Evolutionary conservation across 768 basidiomycete genomes (phyloP), one percentile per base, ranked within the genome.

Genomic region (Sarcomyxa edulis): DNA sequence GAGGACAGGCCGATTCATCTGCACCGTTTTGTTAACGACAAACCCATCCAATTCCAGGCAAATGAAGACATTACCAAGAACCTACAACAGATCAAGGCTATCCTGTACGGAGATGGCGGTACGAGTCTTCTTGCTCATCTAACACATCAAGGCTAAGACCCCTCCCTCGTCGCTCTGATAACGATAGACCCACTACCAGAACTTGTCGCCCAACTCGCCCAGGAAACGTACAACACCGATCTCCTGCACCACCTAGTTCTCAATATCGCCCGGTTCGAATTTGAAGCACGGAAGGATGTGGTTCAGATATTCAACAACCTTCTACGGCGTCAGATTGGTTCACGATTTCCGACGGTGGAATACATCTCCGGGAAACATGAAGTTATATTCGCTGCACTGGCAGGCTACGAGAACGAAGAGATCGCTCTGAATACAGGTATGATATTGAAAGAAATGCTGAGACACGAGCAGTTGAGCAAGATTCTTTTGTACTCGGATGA

Each of bases 361-460:
- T 93, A 96, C 52, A 76, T 98, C 11, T 73, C 72, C 6, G 76
- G 76, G 25, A 85, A 87, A 51, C 81, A 74, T 7, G 84, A 81
- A 39, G 64, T 75, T 24, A 77, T 77, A 35, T 96, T 96, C 54
- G 81, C 88, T 2, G 77, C 92, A 6, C 71, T 98, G 32, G 84
- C 80, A 39, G 93, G 94, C 6, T 99, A 99, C 55, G 83, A 84
- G 64, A 93, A 96, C 52, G 90, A 97, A 58, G 95, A 98, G 44
- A 73, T 98, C 39, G 93, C 94, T 7, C 73, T 99, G 42, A 99
- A 99, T 52, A 97, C 95, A 0, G 95, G 96, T 7, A 95, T 96
- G 92, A 87, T 98, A 41, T 68, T 99, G 35, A 88, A 90, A 53
- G 96, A 98, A 65, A 97, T 98, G 88, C 65, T 99, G 48, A 74